phyloP scores from a whole-genome alignment of 306 rosid species.

The Cicer yamashitae region DNA sequence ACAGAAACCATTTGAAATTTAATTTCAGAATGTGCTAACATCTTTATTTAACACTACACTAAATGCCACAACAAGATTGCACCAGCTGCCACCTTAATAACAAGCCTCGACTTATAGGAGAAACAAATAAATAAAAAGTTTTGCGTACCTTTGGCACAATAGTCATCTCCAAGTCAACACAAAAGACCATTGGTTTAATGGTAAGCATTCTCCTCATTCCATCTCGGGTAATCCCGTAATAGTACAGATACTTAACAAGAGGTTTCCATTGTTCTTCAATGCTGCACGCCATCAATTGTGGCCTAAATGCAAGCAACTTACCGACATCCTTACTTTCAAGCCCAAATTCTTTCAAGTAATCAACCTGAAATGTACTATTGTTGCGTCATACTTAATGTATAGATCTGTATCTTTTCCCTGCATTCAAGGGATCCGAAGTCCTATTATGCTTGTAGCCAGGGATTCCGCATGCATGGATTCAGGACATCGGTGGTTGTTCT shows the following conservation, averaged over 20 bases:
- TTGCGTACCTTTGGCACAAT: slow-evolving; percentile 85
- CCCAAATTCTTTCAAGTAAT: slow-evolving; percentile 89
- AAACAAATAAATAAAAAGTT: slow-evolving; percentile 18
- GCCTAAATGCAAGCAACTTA: slow-evolving; percentile 80
- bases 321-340: slow-evolving; percentile 75
- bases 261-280: slow-evolving; percentile 94
- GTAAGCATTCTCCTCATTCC: slow-evolving; percentile 92
- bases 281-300: slow-evolving; percentile 88
- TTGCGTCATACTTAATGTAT: slow-evolving; percentile 40
- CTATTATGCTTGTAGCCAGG: too few relatives aligned
- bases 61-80: slow-evolving; percentile 4
- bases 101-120: slow-evolving; percentile 31
- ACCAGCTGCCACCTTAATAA: slow-evolving; percentile 13
- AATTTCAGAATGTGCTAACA: slow-evolving; percentile 21
- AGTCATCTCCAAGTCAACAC: slow-evolving; percentile 71
- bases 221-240: slow-evolving; percentile 79
- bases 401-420: neutral
- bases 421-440: too few relatives aligned
- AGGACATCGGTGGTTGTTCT: too few relatives aligned
- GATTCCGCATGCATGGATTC: too few relatives aligned
- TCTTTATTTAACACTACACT: slow-evolving; percentile 26
- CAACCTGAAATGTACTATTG: slow-evolving; percentile 60
- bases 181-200: slow-evolving; percentile 85
- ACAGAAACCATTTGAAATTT: slow-evolving; percentile 29
- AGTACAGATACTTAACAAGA: slow-evolving; percentile 82